phyloP scores from a whole-genome alignment of 805 yeast species.

The Saccharomycopsis fodiens region DNA sequence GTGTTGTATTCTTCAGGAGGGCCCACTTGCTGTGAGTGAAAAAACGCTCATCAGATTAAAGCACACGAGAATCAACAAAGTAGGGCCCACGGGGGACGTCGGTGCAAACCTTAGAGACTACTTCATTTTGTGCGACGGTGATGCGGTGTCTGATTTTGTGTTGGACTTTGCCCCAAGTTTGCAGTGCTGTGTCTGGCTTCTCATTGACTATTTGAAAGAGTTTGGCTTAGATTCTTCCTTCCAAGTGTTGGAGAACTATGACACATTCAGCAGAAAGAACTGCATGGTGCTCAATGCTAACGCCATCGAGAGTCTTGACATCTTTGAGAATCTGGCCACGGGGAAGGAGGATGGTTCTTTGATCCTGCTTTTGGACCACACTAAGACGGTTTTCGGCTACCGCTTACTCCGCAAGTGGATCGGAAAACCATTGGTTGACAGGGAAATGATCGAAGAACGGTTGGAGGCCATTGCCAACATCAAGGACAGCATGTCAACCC shows the following conservation, averaged over 20 bases:
- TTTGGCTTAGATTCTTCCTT: slow-evolving; percentile 57
- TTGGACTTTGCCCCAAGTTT: not conserved
- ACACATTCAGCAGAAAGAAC: slow-evolving; percentile 39
- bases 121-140: not conserved
- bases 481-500: slow-evolving; percentile 27
- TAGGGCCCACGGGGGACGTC: not conserved
- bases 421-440: slow-evolving; percentile 55
- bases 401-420: slow-evolving; percentile 68
- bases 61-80: slow-evolving; percentile 4
- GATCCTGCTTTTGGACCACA: slow-evolving; percentile 73
- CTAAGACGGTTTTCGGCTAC: slow-evolving; percentile 70
- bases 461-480: slow-evolving; percentile 51
- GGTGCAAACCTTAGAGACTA: not conserved
- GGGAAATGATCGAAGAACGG: slow-evolving; percentile 50
- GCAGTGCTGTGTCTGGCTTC: slow-evolving; percentile 35
- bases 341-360: slow-evolving; percentile 56
- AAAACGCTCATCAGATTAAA: not conserved
- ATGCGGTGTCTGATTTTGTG: not conserved
- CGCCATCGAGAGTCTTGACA: slow-evolving; percentile 65
- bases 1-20: slow-evolving; percentile 44
- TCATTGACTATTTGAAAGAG: slow-evolving; percentile 50
- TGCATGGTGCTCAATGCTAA: slow-evolving; percentile 54
- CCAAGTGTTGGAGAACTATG: slow-evolving; percentile 41
- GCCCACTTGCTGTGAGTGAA: not conserved
- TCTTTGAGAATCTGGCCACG: slow-evolving; percentile 61